Conservation (phyloP, 148 eudicot species). For the Rhododendron ferrugineum region DNA sequence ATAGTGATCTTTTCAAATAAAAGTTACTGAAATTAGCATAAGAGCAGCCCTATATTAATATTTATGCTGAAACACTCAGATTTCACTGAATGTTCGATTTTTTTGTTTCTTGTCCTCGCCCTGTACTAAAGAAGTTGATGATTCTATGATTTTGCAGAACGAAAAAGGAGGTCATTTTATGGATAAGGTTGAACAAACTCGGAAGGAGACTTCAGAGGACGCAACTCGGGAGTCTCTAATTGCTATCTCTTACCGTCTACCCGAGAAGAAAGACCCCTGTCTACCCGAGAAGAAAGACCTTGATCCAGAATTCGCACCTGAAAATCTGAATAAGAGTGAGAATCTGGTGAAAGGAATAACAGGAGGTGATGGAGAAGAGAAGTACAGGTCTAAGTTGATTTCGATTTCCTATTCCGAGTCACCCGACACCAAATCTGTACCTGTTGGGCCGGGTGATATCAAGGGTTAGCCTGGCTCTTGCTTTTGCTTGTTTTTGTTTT, state of each 20-base stretch:
- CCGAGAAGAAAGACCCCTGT: constrained; percentile 21
- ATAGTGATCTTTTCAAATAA: not conserved
- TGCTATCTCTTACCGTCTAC: constrained; percentile 35
- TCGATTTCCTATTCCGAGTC: constrained; percentile 34
- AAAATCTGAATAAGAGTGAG: not conserved
- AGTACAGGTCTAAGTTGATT: constrained; percentile 38
- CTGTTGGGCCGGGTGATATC: constrained; percentile 13
- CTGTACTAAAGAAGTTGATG: not conserved
- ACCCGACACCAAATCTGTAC: constrained; percentile 23
- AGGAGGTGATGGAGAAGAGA: constrained; percentile 23
- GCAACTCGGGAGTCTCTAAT: constrained; percentile 48
- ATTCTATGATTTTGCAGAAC: constrained; percentile 11
- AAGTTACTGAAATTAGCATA: not conserved
- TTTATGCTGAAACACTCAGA: not conserved
- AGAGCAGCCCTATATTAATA: not conserved
- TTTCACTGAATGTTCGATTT: not conserved
- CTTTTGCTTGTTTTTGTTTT: not conserved
- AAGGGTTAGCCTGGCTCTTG: constrained; percentile 17
- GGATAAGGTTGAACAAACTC: constrained; percentile 30
- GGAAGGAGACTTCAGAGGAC: constrained; percentile 23
- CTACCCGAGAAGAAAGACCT: constrained; percentile 26
- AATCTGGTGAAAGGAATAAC: constrained; percentile 3
- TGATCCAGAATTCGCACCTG: constrained; percentile 1
- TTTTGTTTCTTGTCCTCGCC: not conserved
- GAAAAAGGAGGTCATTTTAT: constrained; percentile 22